Evolutionary conservation across 148 eudicot species (phyloP).

Genomic region (Suaeda aralocaspica): DNA sequence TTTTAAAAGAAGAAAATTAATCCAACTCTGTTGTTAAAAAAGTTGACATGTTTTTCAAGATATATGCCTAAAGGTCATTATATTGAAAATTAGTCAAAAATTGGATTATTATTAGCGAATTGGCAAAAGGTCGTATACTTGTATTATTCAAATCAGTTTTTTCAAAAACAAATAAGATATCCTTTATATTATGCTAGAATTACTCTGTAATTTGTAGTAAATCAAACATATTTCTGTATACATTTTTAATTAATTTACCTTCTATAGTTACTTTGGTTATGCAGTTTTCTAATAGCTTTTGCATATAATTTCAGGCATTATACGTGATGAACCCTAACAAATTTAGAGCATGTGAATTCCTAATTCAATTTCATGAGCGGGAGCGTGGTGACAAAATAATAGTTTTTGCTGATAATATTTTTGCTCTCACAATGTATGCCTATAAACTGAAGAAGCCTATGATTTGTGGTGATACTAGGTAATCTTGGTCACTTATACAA

Average conservation of each 20-base stretch:
- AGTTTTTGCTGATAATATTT: slow-evolving; percentile 97
- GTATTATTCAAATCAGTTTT: no score
- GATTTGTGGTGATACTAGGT: slow-evolving; percentile 99
- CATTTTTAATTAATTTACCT: background rate
- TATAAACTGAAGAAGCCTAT: slow-evolving; percentile 86
- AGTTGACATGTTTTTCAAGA: no score
- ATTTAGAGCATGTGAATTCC: slow-evolving; percentile 94
- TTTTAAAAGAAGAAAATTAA: no score
- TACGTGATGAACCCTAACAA: slow-evolving; percentile 99
- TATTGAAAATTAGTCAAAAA: no score
- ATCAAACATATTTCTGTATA: background rate
- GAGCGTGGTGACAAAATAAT: slow-evolving; percentile 96
- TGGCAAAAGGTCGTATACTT: no score
- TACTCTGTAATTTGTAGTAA: background rate
- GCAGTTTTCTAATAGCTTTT: background rate
- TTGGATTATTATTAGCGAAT: no score
- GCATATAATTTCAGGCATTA: slow-evolving; percentile 51
- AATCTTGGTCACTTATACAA: background rate
- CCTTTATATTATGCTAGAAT: background rate
- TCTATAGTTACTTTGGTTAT: background rate
- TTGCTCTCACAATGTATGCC: slow-evolving; percentile 91
- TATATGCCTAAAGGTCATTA: no score
- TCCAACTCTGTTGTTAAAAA: no score
- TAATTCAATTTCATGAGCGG: slow-evolving; percentile 85
- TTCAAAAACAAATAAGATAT: background rate